Percentiles rank a stretch among this genome's conserved stretches.
Evolutionary conservation across 495 filamentous ascomycete genomes (phyloP).

Genomic region (Hypomontagnella submonticulosa): DNA sequence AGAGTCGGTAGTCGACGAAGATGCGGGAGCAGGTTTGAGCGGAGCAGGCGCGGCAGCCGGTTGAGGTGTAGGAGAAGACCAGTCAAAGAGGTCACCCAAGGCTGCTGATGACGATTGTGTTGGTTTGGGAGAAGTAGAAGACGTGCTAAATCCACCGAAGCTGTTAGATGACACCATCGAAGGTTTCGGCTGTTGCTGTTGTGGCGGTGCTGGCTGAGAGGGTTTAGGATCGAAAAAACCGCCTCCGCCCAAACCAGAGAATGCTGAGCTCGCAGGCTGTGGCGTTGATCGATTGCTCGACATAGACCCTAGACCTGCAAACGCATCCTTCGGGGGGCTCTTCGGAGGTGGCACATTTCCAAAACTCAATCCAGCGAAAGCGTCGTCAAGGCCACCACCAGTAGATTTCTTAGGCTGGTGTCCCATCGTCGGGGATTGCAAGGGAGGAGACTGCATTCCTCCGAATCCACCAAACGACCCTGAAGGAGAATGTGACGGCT

Average conservation of each 20-base stretch:
- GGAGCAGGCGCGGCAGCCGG: constrained; percentile 57
- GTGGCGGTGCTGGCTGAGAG: constrained; percentile 59
- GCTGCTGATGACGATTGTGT: constrained; percentile 61
- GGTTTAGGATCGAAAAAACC: constrained; percentile 85
- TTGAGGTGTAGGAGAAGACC: constrained; percentile 69
- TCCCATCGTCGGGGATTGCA: constrained; percentile 54
- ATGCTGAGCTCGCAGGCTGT: constrained; percentile 64
- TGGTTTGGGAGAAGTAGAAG: constrained; percentile 59
- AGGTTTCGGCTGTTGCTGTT: constrained; percentile 57
- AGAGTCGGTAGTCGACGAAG: constrained; percentile 60
- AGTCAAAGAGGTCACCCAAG: constrained; percentile 82
- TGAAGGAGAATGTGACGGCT: constrained; percentile 56
- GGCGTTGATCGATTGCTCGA: constrained; percentile 64
- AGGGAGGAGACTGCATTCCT: constrained; percentile 68
- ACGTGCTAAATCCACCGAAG: constrained; percentile 65
- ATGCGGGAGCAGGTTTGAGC: constrained; percentile 52
- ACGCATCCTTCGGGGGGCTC: constrained; percentile 68
- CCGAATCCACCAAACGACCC: constrained; percentile 70
- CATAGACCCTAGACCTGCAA: constrained; percentile 76
- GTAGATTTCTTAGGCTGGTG: constrained; percentile 59
- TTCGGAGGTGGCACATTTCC: constrained; percentile 64
- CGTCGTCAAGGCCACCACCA: constrained; percentile 83
- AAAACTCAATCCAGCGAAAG: constrained; percentile 87
- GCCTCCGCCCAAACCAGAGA: constrained; percentile 69
- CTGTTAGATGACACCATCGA: constrained; percentile 58